phyloP scores from a whole-genome alignment of 2,329 filamentous ascomycete species.

The Diaporthe sp. region DNA sequence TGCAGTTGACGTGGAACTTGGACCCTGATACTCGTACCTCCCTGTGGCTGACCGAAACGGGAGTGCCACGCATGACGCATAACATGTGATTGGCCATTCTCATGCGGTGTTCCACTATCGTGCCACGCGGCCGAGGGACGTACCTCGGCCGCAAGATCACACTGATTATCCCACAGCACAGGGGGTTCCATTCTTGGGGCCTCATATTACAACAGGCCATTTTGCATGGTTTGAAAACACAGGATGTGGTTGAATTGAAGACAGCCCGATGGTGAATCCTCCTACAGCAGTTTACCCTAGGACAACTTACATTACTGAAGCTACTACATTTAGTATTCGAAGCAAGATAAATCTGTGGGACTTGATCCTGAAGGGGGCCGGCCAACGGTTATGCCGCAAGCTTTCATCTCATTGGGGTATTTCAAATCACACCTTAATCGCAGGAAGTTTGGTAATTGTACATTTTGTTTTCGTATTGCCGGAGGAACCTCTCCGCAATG shows the following conservation, averaged over 20 bases:
- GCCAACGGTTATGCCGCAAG: neutral
- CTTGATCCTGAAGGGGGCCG: too few species aligned
- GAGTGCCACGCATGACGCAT: neutral
- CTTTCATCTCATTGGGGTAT: neutral
- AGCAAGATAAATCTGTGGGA: too few species aligned
- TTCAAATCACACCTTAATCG: neutral
- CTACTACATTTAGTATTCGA: too few species aligned
- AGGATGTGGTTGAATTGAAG: too few species aligned
- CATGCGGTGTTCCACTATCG: constrained; percentile 2
- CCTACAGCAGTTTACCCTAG: too few species aligned
- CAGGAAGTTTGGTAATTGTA: neutral
- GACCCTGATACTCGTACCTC: neutral
- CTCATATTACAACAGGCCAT: too few species aligned
- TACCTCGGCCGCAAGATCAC: neutral
- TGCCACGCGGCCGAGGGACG: neutral
- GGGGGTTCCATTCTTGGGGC: neutral
- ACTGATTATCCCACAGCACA: neutral
- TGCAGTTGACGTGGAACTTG: neutral
- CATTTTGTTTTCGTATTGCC: neutral
- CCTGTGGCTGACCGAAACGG: neutral
- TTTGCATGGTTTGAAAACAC: too few species aligned
- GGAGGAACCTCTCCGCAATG: neutral
- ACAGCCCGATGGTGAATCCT: too few species aligned
- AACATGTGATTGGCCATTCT: neutral
- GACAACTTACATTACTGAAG: too few species aligned